Percentiles rank a stretch among this genome's conserved stretches.
Conservation (phyloP, 2,329 filamentous ascomycete genomes). For the Beauveria sp. region DNA sequence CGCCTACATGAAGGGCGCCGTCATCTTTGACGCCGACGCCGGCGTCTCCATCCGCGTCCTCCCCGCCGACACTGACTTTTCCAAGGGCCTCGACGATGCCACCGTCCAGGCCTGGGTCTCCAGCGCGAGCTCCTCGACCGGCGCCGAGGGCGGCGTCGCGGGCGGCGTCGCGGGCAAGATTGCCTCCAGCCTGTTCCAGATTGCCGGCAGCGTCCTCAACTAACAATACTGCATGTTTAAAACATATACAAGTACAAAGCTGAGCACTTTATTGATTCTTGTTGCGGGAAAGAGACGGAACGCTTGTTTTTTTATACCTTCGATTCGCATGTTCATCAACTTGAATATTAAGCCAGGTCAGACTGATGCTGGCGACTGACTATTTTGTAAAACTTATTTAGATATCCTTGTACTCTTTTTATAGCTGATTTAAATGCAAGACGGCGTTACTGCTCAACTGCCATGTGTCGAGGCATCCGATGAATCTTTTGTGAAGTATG, state of each 20-base stretch:
- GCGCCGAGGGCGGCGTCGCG: constrained; percentile 1
- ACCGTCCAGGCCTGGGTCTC: constrained; percentile 30
- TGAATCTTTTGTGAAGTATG: not conserved
- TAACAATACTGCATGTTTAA: not conserved
- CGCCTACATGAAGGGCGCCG: constrained; percentile 54
- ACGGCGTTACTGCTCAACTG: not conserved
- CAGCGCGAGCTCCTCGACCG: not conserved
- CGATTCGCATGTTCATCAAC: not conserved
- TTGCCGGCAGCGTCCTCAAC: constrained; percentile 7
- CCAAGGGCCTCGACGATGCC: constrained; percentile 28
- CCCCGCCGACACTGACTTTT: constrained; percentile 33
- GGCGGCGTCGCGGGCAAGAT: not conserved
- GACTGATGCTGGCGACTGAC: not conserved
- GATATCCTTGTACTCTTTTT: not conserved
- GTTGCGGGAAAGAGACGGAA: not conserved
- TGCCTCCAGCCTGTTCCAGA: constrained; percentile 20
- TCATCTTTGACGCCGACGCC: constrained; percentile 49
- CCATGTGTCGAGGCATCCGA: not conserved
- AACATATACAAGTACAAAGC: not conserved
- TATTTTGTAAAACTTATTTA: not conserved
- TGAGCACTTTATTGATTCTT: not conserved
- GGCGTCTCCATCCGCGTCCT: constrained; percentile 51
- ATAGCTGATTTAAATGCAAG: not conserved
- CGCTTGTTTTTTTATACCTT: not conserved
- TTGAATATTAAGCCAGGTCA: not conserved